Conservation (phyloP, 805 yeast genomes). For the Kodamaea leandrae region DNA sequence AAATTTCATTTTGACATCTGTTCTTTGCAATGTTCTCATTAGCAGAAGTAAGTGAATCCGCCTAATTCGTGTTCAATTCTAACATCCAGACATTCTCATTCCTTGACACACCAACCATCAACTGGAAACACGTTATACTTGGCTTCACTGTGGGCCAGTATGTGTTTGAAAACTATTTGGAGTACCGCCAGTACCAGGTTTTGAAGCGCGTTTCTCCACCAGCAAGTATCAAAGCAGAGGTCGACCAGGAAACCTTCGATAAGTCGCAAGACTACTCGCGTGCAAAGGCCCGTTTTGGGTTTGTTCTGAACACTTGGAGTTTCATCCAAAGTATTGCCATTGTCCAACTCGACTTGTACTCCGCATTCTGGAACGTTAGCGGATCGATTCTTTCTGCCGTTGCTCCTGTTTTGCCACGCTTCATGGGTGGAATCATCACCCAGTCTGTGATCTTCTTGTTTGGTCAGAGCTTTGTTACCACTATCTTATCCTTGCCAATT, state of each 20-base stretch:
- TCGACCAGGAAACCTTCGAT: slow-evolving; percentile 68
- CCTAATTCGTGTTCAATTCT: not conserved
- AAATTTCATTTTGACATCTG: too few relatives aligned
- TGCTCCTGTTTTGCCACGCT: slow-evolving; percentile 37
- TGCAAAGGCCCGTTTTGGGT: slow-evolving; percentile 71
- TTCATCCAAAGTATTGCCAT: slow-evolving; percentile 56
- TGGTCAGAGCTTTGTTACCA: slow-evolving; percentile 49
- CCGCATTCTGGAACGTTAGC: slow-evolving; percentile 40
- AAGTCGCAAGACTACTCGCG: slow-evolving; percentile 77
- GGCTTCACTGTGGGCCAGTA: slow-evolving; percentile 76
- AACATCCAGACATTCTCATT: slow-evolving; percentile 43
- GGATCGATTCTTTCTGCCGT: slow-evolving; percentile 62
- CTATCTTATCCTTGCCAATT: slow-evolving; percentile 62
- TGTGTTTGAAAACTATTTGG: slow-evolving; percentile 69
- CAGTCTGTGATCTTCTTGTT: slow-evolving; percentile 66
- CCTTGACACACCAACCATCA: slow-evolving; percentile 64
- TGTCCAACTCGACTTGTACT: slow-evolving; percentile 54
- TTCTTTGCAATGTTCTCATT: slow-evolving; percentile 26
- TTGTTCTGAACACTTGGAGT: slow-evolving; percentile 51
- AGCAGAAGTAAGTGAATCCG: slow-evolving; percentile 22
- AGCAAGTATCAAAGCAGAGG: slow-evolving; percentile 60
- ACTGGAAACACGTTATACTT: slow-evolving; percentile 77
- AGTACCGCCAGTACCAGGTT: slow-evolving; percentile 73
- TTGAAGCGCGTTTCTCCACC: slow-evolving; percentile 59
- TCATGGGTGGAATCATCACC: slow-evolving; percentile 57